Evolutionary conservation across 192 early-diverging fungal species (phyloP).

Genomic region (Entomortierella beljakovae): DNA sequence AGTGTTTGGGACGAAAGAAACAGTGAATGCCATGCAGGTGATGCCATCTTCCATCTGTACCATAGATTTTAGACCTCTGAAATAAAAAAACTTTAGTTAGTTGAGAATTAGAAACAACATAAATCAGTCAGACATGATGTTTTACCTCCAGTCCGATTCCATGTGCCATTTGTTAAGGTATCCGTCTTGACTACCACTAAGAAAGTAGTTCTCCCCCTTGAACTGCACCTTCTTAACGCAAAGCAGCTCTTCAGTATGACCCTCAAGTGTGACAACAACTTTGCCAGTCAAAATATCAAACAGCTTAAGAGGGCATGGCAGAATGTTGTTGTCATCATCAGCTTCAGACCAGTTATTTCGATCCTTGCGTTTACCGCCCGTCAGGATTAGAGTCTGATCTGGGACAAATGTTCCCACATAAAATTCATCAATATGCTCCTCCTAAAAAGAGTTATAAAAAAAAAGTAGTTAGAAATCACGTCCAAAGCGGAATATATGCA

Average conservation of each 20-base stretch:
- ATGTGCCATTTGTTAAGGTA: constrained; percentile 94
- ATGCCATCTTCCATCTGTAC: constrained; percentile 83
- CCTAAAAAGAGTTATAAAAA: constrained; percentile 34
- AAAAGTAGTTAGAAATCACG: no score
- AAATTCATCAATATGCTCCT: constrained; percentile 91
- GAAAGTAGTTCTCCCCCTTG: constrained; percentile 83
- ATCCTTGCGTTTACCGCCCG: constrained; percentile 94
- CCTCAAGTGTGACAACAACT: constrained; percentile 81
- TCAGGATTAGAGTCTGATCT: constrained; percentile 71
- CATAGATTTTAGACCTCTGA: constrained; percentile 68
- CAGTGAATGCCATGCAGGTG: constrained; percentile 97
- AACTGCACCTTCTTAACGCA: constrained; percentile 82
- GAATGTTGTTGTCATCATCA: constrained; percentile 94
- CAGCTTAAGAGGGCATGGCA: constrained; percentile 93
- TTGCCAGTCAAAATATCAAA: constrained; percentile 88
- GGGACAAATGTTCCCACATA: constrained; percentile 87
- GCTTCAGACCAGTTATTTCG: constrained; percentile 86
- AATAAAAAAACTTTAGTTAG: not conserved
- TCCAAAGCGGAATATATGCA: not conserved
- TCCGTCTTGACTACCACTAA: constrained; percentile 95
- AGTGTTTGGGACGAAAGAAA: constrained; percentile 92
- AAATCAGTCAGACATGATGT: not conserved
- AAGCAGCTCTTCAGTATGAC: constrained; percentile 91
- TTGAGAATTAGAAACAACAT: not conserved
- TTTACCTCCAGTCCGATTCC: constrained; percentile 81